Evolutionary conservation across 75 land plant genomes (phyloP).

Genomic region (Picea sitchensis): DNA sequence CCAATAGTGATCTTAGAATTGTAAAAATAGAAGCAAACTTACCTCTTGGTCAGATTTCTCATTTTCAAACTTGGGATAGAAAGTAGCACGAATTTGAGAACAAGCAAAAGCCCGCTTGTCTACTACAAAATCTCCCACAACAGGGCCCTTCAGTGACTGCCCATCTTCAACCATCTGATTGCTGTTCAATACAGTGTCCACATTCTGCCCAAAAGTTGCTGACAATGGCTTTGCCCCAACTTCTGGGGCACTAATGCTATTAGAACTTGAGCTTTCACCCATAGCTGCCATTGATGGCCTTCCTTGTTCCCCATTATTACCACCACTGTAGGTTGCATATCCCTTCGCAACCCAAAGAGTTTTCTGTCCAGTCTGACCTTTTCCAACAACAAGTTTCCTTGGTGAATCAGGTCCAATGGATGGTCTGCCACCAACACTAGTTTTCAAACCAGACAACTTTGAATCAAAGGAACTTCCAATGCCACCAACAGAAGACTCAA

Average conservation of each 20-base stretch:
- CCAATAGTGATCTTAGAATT: not conserved
- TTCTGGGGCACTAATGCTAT: not conserved
- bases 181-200: not conserved
- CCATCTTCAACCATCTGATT: constrained; percentile 11
- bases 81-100: constrained; percentile 84
- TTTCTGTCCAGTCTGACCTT: constrained; percentile 6
- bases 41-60: constrained; percentile 99
- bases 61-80: constrained; percentile 98
- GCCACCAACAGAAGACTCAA: not conserved
- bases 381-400: not conserved
- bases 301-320: not conserved
- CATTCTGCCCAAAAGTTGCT: not conserved
- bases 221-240: not conserved
- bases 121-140: constrained; percentile 48
- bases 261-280: not conserved
- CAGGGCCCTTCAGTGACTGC: constrained; percentile 24
- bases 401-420: not conserved
- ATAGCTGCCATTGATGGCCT: not conserved
- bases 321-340: constrained; percentile 32
- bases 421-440: not conserved
- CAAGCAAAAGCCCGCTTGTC: constrained; percentile 49
- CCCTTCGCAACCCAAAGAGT: constrained; percentile 34
- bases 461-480: not conserved
- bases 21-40: constrained; percentile 1
- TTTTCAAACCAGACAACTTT: not conserved